phyloP scores from a whole-genome alignment of 768 basidiomycete genomes.

The Boletus eberwhitei region DNA sequence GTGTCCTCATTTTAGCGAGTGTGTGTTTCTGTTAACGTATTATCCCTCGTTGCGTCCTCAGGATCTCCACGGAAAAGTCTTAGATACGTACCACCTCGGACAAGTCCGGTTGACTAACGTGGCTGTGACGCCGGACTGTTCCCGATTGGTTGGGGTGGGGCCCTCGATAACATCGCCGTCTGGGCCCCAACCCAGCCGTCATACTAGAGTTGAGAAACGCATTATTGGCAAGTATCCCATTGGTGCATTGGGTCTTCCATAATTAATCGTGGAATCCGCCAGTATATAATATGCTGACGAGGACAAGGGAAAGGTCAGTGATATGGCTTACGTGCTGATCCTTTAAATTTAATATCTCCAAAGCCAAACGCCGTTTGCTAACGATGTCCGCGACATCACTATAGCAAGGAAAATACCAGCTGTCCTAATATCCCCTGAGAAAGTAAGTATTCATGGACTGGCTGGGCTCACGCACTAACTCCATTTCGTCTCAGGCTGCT shows the following conservation, averaged over 20 bases:
- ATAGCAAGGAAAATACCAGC: conserved; percentile 43
- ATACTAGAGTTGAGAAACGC: conserved; percentile 50
- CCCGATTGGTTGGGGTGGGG: conserved; percentile 48
- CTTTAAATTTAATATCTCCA: conserved; percentile 10
- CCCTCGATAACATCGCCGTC: conserved; percentile 41
- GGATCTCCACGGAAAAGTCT: conserved; percentile 46
- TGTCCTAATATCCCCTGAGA: conserved; percentile 40
- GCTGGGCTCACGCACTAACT: conserved; percentile 3
- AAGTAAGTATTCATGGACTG: conserved; percentile 17
- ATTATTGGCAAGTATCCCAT: conserved; percentile 42
- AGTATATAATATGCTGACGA: conserved; percentile 49
- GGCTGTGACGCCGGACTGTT: conserved; percentile 45
- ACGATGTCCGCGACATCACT: conserved; percentile 52
- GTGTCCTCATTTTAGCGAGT: conserved; percentile 10
- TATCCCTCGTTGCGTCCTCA: conserved; percentile 15
- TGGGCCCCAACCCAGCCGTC: conserved; percentile 45
- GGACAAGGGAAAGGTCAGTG: conserved; percentile 43
- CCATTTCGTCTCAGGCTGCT: conserved; percentile 47
- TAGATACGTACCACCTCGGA: conserved; percentile 42
- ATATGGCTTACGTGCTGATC: background rate
- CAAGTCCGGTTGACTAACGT: conserved; percentile 48
- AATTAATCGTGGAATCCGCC: conserved; percentile 1
- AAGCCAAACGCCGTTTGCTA: conserved; percentile 53
- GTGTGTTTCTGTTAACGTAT: conserved; percentile 15
- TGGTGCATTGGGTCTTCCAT: background rate